Conservation (phyloP, 164 flowering plant species). For the Magnolia sinica region DNA sequence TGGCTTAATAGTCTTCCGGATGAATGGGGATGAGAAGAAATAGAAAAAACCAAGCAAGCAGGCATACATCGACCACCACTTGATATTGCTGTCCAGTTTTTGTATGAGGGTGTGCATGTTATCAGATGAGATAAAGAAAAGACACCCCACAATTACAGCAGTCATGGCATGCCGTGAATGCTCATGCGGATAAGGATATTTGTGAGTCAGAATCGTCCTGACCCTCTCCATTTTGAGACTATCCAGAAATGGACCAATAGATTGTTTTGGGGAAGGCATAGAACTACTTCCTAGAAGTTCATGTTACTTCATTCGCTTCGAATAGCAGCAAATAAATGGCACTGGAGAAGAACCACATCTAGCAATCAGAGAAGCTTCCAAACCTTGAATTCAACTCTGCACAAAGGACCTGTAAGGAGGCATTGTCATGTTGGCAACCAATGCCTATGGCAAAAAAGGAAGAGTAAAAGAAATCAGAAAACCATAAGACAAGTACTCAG, state of each 20-base stretch:
- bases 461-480: not conserved
- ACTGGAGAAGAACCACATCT: slow-evolving; percentile 2
- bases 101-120: slow-evolving; percentile 89
- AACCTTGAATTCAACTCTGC: slow-evolving; percentile 11
- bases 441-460: not conserved
- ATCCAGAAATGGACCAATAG: slow-evolving; percentile 47
- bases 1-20: slow-evolving; percentile 91
- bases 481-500: not conserved
- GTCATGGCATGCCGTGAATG: slow-evolving; percentile 94
- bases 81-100: slow-evolving; percentile 78
- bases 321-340: slow-evolving; percentile 4
- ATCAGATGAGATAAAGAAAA: slow-evolving; percentile 94
- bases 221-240: slow-evolving; percentile 82
- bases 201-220: slow-evolving; percentile 71
- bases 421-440: not conserved
- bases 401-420: slow-evolving; percentile 11
- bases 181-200: slow-evolving; percentile 93
- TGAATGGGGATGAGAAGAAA: slow-evolving; percentile 95
- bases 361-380: slow-evolving; percentile 8
- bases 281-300: not conserved
- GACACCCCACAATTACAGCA: slow-evolving; percentile 83
- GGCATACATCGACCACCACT: slow-evolving; percentile 99
- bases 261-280: slow-evolving; percentile 48
- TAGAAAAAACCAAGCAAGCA: slow-evolving; percentile 94
- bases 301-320: slow-evolving; percentile 9